phyloP scores from a whole-genome alignment of 495 filamentous ascomycete species.

The Copromyces sp. region DNA sequence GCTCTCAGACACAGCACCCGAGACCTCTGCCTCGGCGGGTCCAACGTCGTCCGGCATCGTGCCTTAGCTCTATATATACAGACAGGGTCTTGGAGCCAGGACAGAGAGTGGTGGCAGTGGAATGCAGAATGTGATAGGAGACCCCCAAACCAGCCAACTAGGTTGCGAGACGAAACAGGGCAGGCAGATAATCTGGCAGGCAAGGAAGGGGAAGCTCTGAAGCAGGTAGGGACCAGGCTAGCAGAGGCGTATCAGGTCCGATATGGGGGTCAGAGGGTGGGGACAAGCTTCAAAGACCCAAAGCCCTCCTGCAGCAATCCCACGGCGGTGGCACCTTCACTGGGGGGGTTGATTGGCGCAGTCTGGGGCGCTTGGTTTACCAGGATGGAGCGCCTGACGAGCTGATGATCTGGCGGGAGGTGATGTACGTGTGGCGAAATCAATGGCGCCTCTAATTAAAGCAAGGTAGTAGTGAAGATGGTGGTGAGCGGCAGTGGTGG shows the following conservation, averaged over 20 bases:
- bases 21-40: conserved; percentile 37
- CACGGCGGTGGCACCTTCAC: conserved; percentile 20
- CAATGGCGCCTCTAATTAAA: conserved; percentile 15
- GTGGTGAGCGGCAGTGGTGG: conserved; percentile 13
- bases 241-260: conserved; percentile 4
- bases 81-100: conserved; percentile 12
- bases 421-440: conserved; percentile 15
- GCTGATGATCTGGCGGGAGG: conserved; percentile 9
- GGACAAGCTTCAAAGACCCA: conserved; percentile 2
- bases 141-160: conserved; percentile 21
- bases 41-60: conserved; percentile 37
- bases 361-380: conserved; percentile 11
- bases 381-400: conserved; percentile 7
- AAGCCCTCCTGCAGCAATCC: conserved; percentile 19
- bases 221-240: not conserved
- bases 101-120: conserved; percentile 8
- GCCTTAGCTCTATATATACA: conserved; percentile 39
- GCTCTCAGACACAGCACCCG: conserved; percentile 45
- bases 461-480: not conserved
- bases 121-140: conserved; percentile 22
- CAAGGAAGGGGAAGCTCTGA: not conserved
- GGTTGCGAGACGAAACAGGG: conserved; percentile 9
- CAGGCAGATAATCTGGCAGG: conserved; percentile 3
- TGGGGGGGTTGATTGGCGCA: conserved; percentile 19
- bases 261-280: conserved; percentile 13